These are phyloP conservation scores for Diaporthe caulivora DNA, from an alignment of 2,329 filamentous ascomycete species.

Conservation along the genomic window DNA sequence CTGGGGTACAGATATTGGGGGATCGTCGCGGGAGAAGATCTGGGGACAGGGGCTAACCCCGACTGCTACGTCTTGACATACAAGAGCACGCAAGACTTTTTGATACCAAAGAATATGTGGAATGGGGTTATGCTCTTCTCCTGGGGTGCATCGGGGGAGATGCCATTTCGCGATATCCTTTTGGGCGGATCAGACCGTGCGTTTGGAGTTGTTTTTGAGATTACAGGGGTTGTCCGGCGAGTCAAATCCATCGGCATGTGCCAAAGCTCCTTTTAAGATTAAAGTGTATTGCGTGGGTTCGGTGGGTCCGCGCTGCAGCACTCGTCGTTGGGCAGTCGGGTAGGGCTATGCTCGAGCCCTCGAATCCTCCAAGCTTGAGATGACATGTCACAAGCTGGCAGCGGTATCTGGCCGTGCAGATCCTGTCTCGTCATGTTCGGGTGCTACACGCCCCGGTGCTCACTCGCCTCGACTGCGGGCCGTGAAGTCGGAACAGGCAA, in stretches of 20 bases:
- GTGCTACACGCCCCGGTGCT: background rate
- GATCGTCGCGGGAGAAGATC: slow-evolving; percentile 10
- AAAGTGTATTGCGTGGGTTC: slow-evolving; percentile 1
- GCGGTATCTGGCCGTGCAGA: background rate
- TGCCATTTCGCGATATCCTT: background rate
- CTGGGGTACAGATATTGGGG: background rate
- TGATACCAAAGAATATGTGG: background rate
- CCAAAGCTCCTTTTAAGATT: background rate
- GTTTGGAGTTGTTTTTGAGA: background rate
- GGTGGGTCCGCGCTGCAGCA: slow-evolving; percentile 7
- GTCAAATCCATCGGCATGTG: background rate
- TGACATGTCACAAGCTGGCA: background rate
- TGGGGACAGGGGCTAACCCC: background rate
- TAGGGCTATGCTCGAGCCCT: background rate
- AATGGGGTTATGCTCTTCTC: background rate
- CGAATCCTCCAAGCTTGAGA: background rate
- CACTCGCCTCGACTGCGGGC: background rate
- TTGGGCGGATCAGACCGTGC: background rate
- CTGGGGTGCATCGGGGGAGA: background rate
- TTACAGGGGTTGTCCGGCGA: slow-evolving; percentile 13
- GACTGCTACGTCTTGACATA: background rate
- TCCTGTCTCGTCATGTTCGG: background rate
- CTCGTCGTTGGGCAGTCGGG: slow-evolving; percentile 5
- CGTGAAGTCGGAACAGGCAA: slow-evolving; percentile 10
- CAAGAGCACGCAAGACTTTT: background rate